Evolutionary conservation across 1,139 yeast genomes (phyloP), one percentile per base, ranked within the genome.

Genomic region (Scheffersomyces cryptocercus): DNA sequence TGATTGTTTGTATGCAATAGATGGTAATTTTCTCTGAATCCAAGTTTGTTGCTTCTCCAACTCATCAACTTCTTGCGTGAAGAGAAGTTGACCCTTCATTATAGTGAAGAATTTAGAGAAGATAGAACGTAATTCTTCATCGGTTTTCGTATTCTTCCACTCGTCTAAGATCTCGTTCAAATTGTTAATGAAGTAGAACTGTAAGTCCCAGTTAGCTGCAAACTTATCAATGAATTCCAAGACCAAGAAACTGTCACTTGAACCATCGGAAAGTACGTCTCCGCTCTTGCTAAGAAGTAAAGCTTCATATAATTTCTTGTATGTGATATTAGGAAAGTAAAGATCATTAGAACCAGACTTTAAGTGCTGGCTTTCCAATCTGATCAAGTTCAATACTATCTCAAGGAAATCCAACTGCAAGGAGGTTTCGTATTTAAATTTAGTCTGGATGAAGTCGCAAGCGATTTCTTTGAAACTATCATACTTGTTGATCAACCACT

Each of bases 401-500:
- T 87, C 90, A 47, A 88, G 59, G 40, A 81, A 72, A 56, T 87
- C 90, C 38, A 86, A 61, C 52, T 81, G 81, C 39, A 79, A 61
- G 1, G 82, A 76, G 20, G 77, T 67, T 40, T 67, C 66, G 39
- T 58, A 63, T 4, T 65, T 54, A 35, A 74, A 54, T 32, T 67
- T 58, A 3, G 62, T 55, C 1, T 47, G 41, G 40, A 85, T 61
- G 38, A 77, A 61, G n/a, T 64, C 64, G 32, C 75, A 60, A 16
- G 87, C 50, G 29, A 61, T 58, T 3, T 54, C 53, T 56, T 82
- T 82, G 67, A 71, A 89, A n/a, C 65, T 62, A 24, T 72, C 74
- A 60, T 87, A 90, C 44, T 78, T 75, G 39, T 76, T 77, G 43
- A 71, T 69, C 33, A 88, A 64, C 95, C 96, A 88, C 54, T 75